Evolutionary conservation across 208 protist species (phyloP), one percentile per base, ranked within the genome.

Genomic region (Leishmania tropica): DNA sequence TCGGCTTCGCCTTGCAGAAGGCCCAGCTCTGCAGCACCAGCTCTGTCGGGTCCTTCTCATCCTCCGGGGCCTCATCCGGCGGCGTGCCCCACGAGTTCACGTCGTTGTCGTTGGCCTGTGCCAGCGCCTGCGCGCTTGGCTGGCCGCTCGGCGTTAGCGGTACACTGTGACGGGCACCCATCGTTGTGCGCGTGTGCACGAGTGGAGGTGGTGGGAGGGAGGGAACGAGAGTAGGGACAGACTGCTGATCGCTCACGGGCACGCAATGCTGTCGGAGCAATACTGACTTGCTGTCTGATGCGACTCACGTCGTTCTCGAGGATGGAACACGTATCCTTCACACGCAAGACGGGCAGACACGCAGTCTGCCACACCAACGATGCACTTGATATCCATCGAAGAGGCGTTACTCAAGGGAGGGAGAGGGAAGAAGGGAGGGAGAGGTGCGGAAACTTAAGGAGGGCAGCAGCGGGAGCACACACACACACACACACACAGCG

Each of bases 11-110:
- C 68, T 96, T 97, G 84, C 96, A 98, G 84, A 92, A 97, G 51
- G 93, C 95, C 95, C 96, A 98, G 51, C 93, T 93, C 85, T 98
- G 94, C 28, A 98, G 86, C 65, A 98, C 92, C 31, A 98, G 87
- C 71, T 98, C 94, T 56, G 94, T 95, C 24, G 88, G 86, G 73
- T 97, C 93, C 42, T 84, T 79, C 79, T 97, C 92, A 70, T 91
- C 85, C 6, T 77, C 88, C 0, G 92, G 92, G 40, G 92, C 87
- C n/a, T 94, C 94, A 54, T 93, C 89, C 3, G 95, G 95, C 42
- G 90, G 88, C 11, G 83, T 58, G n/a, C 93, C 95, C 94, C 94
- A 97, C 73, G 91, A 84, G 47, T 86, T 73, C 42, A 86, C 83
- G 53, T 88, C 81, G 2, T 60, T 28, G 47, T 88, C 65, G 28